A percentile compares a stretch with the other conserved stretches of the same genome.
Evolutionary conservation across 2,329 filamentous ascomycete genomes (phyloP).

Genomic region (Diaporthe citri): DNA sequence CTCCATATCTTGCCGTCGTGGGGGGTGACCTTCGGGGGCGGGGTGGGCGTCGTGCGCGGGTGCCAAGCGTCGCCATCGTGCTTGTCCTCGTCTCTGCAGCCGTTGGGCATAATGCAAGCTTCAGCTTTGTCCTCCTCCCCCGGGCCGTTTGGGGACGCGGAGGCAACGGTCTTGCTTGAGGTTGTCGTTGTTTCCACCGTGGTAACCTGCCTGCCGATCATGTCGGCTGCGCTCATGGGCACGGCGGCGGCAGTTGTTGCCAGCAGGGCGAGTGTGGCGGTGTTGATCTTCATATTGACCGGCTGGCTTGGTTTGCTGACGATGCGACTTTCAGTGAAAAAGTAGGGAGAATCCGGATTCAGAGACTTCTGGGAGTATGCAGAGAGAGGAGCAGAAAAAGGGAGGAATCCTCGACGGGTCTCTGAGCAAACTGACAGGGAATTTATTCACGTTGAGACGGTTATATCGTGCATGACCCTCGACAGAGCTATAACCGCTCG

Average conservation of each 20-base stretch:
- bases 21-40: too few relatives aligned
- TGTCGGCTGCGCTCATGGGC: background rate
- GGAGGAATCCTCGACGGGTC: background rate
- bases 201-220: too few relatives aligned
- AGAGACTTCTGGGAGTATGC: background rate
- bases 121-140: background rate
- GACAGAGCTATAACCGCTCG: background rate
- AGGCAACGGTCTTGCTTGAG: too few relatives aligned
- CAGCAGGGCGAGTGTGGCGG: background rate
- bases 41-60: background rate
- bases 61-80: background rate
- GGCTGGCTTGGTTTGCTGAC: background rate
- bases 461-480: background rate
- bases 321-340: background rate
- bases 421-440: background rate
- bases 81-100: background rate
- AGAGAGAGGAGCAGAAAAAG: background rate
- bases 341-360: background rate
- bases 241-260: conserved; percentile 5
- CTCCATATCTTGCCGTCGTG: too few relatives aligned
- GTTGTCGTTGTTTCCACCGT: background rate
- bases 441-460: background rate
- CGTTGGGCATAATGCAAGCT: background rate
- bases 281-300: background rate
- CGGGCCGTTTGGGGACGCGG: background rate